Evolutionary conservation across 2,329 filamentous ascomycete species (phyloP).

Genomic region (Colletotrichum paranaense): DNA sequence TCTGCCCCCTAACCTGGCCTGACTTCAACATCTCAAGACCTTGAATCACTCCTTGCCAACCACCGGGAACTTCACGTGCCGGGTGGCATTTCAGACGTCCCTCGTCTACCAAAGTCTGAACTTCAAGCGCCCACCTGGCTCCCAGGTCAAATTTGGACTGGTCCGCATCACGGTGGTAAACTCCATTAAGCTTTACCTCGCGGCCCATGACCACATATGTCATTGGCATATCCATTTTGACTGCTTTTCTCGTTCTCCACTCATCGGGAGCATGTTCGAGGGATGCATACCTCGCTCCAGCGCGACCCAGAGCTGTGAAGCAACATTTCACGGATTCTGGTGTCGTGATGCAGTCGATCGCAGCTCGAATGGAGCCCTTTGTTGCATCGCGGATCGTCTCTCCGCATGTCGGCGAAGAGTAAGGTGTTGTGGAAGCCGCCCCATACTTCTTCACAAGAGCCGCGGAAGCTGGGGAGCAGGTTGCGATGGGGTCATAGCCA

Average conservation of each 20-base stretch:
- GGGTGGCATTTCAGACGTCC: constrained; percentile 15
- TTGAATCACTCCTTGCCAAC: not conserved
- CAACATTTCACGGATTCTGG: constrained; percentile 35
- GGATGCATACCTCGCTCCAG: constrained; percentile 46
- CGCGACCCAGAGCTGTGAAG: constrained; percentile 41
- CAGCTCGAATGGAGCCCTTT: not conserved
- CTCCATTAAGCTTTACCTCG: not conserved
- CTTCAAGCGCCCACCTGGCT: constrained; percentile 25
- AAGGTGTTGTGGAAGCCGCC: not conserved
- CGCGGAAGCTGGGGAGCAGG: not conserved
- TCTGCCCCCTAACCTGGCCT: constrained; percentile 1
- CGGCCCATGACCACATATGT: constrained; percentile 35
- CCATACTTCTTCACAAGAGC: constrained; percentile 10
- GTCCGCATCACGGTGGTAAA: not conserved
- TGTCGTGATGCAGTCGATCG: constrained; percentile 6
- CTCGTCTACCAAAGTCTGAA: constrained; percentile 27
- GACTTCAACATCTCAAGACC: not conserved
- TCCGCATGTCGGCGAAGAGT: not conserved
- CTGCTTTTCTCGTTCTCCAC: constrained; percentile 40
- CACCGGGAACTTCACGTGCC: not conserved
- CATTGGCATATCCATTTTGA: constrained; percentile 40
- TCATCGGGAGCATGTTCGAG: constrained; percentile 39
- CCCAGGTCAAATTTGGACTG: constrained; percentile 11
- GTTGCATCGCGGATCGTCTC: not conserved
- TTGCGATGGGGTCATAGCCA: constrained; percentile 4